Evolutionary conservation across 2,329 filamentous ascomycete species (phyloP).

Genomic region (Botrytis pseudocinerea): DNA sequence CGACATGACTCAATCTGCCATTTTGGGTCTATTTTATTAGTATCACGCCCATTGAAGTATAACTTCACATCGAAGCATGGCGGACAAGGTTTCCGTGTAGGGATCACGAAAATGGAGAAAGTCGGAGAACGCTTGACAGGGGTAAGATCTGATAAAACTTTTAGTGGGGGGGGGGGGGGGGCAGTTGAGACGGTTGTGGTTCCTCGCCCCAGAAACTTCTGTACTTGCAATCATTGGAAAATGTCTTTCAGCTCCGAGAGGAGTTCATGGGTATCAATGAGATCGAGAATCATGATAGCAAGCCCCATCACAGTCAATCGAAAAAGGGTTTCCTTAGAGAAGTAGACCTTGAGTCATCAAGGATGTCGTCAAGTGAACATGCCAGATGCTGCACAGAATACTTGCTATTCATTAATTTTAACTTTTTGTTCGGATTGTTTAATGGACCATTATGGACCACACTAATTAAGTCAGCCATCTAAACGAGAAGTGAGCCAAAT

Average conservation of each 20-base stretch:
- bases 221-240: background rate
- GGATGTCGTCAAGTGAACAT: background rate
- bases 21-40: background rate
- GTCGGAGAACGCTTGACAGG: background rate
- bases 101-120: background rate
- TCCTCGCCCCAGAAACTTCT: background rate
- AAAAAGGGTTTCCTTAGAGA: background rate
- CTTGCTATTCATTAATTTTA: background rate
- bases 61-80: background rate
- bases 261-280: background rate
- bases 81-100: background rate
- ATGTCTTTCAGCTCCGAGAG: background rate
- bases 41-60: background rate
- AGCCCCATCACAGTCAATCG: background rate
- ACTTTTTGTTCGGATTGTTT: background rate
- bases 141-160: slow-evolving; percentile 14
- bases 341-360: background rate
- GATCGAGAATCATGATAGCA: background rate
- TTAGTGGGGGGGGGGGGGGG: too few relatives aligned
- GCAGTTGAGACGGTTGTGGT: background rate
- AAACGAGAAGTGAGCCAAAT: background rate
- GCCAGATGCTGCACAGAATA: background rate
- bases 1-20: background rate
- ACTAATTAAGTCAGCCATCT: background rate
- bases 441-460: background rate